phyloP scores from a whole-genome alignment of 1,284 basidiomycete genomes.

The Wolfiporia cocos region DNA sequence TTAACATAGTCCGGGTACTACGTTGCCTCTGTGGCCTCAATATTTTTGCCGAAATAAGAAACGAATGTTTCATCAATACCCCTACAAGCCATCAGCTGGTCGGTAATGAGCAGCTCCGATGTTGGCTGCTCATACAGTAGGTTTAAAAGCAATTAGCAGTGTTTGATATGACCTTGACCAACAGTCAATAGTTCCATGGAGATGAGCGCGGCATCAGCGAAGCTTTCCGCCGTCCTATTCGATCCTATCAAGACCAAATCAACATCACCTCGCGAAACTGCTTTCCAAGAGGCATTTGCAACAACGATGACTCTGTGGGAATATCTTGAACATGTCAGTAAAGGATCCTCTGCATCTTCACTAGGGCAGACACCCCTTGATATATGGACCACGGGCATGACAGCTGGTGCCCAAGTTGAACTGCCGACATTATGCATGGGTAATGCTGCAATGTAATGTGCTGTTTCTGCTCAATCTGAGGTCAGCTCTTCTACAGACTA shows the following conservation, averaged over 20 bases:
- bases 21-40: conserved; percentile 4
- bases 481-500: conserved; percentile 10
- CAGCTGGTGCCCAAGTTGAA: conserved; percentile 3
- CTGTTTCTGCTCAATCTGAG: too few species aligned
- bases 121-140: background rate
- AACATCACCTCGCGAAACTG: background rate
- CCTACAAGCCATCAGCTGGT: conserved; percentile 2
- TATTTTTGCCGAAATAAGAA: conserved; percentile 6
- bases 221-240: conserved; percentile 6
- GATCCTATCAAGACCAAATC: conserved; percentile 5
- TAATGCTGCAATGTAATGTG: too few species aligned
- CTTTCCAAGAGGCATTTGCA: conserved; percentile 5
- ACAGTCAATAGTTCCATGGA: background rate
- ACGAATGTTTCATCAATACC: conserved; percentile 8
- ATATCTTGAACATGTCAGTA: conserved; percentile 5
- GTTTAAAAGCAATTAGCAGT: too few species aligned
- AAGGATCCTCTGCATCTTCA: too few species aligned
- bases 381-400: conserved; percentile 8
- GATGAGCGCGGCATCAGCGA: conserved; percentile 1
- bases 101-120: conserved; percentile 4
- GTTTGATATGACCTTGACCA: too few species aligned
- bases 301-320: conserved; percentile 4
- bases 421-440: background rate
- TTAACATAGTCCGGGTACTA: conserved; percentile 6
- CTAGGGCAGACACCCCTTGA: too few species aligned